Percentiles rank a stretch among this genome's conserved stretches.
Evolutionary conservation across 495 filamentous ascomycete species (phyloP).

Genomic region (Tetracladium setigerum): DNA sequence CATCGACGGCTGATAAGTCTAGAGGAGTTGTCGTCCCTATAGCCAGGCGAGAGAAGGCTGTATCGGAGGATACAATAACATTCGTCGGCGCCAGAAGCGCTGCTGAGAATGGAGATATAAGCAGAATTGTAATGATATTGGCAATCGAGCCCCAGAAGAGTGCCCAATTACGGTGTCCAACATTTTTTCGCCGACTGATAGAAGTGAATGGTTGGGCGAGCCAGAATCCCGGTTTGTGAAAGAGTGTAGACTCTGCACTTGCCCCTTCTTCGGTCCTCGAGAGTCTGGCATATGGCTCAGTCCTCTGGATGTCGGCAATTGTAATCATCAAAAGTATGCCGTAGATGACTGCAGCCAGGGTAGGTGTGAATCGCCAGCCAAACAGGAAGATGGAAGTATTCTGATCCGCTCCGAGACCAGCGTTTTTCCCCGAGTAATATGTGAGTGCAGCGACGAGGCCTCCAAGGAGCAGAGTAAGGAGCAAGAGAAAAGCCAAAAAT

Average conservation of each 20-base stretch:
- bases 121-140: constrained; percentile 28
- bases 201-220: constrained; percentile 23
- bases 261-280: constrained; percentile 24
- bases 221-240: constrained; percentile 20
- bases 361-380: constrained; percentile 28
- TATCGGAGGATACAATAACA: constrained; percentile 14
- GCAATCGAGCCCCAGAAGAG: constrained; percentile 23
- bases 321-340: constrained; percentile 23
- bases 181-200: constrained; percentile 16
- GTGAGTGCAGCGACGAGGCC: constrained; percentile 13
- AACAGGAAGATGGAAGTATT: constrained; percentile 25
- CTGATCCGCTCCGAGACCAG: constrained; percentile 25
- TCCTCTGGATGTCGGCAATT: constrained; percentile 27
- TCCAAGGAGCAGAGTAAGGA: constrained; percentile 17
- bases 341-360: constrained; percentile 27
- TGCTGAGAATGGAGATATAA: constrained; percentile 29
- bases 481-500: constrained; percentile 10
- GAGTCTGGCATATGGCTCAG: constrained; percentile 28
- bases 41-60: constrained; percentile 19
- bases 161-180: constrained; percentile 16
- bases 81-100: constrained; percentile 23
- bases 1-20: background rate
- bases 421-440: constrained; percentile 12
- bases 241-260: constrained; percentile 18
- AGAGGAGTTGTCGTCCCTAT: constrained; percentile 3